These are phyloP conservation scores for Sporothrix brasiliensis DNA, from an alignment of 2,329 filamentous ascomycete species.

Conservation along the genomic window DNA sequence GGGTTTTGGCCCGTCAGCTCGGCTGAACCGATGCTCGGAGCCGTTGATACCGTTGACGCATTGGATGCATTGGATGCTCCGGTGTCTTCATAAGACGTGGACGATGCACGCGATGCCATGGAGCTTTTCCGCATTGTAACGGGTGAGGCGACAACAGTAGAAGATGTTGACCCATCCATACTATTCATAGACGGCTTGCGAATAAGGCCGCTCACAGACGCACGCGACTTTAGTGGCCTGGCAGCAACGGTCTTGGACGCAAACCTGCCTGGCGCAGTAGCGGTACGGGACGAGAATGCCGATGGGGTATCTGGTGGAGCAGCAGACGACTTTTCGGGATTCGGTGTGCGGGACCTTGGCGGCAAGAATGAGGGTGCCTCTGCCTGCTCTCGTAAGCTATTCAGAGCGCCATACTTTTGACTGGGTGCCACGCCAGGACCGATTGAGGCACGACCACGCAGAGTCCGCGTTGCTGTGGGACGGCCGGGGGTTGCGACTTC, in stretches of 20 bases:
- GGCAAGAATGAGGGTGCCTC: constrained; percentile 29
- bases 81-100: constrained; percentile 45
- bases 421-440: constrained; percentile 25
- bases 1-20: constrained; percentile 38
- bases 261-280: constrained; percentile 42
- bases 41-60: constrained; percentile 47
- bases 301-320: constrained; percentile 31
- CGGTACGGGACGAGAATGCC: constrained; percentile 34
- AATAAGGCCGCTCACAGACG: constrained; percentile 57
- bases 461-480: constrained; percentile 41
- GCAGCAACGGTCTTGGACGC: constrained; percentile 53
- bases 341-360: constrained; percentile 45
- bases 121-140: constrained; percentile 48
- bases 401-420: constrained; percentile 24
- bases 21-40: constrained; percentile 44
- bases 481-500: constrained; percentile 49
- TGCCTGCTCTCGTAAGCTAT: constrained; percentile 28
- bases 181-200: constrained; percentile 58
- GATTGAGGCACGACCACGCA: constrained; percentile 37
- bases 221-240: constrained; percentile 53
- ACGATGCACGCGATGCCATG: constrained; percentile 46
- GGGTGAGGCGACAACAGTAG: constrained; percentile 32
- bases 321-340: constrained; percentile 44
- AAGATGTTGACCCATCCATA: constrained; percentile 39
- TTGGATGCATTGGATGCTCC: constrained; percentile 45